These are phyloP conservation scores for Cladophialophora carrionii DNA, from an alignment of 2,329 filamentous ascomycete species.

Conservation along the genomic window DNA sequence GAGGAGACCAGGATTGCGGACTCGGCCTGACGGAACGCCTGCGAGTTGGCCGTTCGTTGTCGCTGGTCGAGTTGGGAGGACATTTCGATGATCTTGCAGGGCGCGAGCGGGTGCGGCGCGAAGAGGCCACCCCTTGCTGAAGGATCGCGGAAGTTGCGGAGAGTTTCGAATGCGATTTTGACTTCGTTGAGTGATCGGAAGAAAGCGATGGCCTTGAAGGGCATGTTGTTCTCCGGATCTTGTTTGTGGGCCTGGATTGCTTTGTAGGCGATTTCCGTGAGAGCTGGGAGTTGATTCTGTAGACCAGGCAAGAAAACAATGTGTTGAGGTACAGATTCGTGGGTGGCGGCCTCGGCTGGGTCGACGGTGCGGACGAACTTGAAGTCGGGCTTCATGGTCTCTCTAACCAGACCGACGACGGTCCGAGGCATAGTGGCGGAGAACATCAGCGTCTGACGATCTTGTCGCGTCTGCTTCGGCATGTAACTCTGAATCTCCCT, in stretches of 20 bases:
- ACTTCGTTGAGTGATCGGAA: slow-evolving; percentile 80
- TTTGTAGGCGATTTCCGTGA: slow-evolving; percentile 75
- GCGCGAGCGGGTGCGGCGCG: slow-evolving; percentile 74
- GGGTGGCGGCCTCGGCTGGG: slow-evolving; percentile 80
- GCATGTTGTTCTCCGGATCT: slow-evolving; percentile 50
- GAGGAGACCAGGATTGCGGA: slow-evolving; percentile 58
- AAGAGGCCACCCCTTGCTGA: slow-evolving; percentile 30
- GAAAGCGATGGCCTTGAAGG: slow-evolving; percentile 97
- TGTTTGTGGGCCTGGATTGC: slow-evolving; percentile 45
- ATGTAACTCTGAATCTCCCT: slow-evolving; percentile 56
- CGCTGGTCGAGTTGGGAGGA: slow-evolving; percentile 76
- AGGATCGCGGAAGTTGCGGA: slow-evolving; percentile 58
- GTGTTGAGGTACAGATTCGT: slow-evolving; percentile 79
- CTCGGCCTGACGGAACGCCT: slow-evolving; percentile 66
- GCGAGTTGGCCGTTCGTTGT: slow-evolving; percentile 69
- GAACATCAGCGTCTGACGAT: slow-evolving; percentile 90
- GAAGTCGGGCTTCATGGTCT: slow-evolving; percentile 79
- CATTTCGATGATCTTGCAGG: slow-evolving; percentile 65
- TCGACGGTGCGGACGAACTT: slow-evolving; percentile 88
- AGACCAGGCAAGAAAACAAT: slow-evolving; percentile 68
- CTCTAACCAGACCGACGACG: slow-evolving; percentile 77
- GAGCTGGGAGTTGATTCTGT: slow-evolving; percentile 73
- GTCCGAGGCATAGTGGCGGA: slow-evolving; percentile 88
- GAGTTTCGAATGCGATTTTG: slow-evolving; percentile 63
- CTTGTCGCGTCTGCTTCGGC: slow-evolving; percentile 55